Evolutionary conservation across 257 asterid genomes (phyloP).

Genomic region (Petunia axillaris): DNA sequence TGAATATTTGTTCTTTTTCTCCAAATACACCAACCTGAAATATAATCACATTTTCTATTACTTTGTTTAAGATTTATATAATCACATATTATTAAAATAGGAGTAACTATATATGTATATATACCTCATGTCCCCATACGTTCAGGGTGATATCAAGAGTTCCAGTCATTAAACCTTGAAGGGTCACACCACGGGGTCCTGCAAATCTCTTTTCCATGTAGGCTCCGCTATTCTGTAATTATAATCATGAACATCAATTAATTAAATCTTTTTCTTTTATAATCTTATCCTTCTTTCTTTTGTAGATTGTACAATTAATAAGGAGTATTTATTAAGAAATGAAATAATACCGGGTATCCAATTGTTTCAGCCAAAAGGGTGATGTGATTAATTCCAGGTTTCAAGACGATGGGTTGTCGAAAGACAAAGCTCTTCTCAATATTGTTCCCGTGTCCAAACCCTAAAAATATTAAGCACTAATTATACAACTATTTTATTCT

Average conservation of each 20-base stretch:
- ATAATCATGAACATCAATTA: neutral
- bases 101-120: neutral
- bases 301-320: too few species aligned
- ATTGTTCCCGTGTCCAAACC: conserved; percentile 84
- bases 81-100: neutral
- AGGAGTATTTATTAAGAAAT: neutral
- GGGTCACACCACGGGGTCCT: conserved; percentile 68
- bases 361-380: conserved; percentile 67
- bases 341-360: conserved; percentile 73
- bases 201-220: conserved; percentile 95
- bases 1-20: conserved; percentile 52
- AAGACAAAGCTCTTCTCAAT: conserved; percentile 77
- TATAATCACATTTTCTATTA: neutral
- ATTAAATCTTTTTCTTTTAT: neutral
- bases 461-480: conserved; percentile 33
- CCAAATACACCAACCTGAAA: conserved; percentile 69
- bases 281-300: too few species aligned
- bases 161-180: conserved; percentile 89
- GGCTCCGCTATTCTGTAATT: conserved; percentile 87
- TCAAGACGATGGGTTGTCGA: conserved; percentile 51
- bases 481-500: neutral
- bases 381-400: conserved; percentile 61
- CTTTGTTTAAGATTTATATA: neutral
- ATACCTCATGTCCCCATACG: conserved; percentile 76
- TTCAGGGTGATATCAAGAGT: conserved; percentile 74